Evolutionary conservation across 352 stramenopile genomes (phyloP), one percentile per base, ranked within the genome.

Genomic region (Phytophthora tentaculata): DNA sequence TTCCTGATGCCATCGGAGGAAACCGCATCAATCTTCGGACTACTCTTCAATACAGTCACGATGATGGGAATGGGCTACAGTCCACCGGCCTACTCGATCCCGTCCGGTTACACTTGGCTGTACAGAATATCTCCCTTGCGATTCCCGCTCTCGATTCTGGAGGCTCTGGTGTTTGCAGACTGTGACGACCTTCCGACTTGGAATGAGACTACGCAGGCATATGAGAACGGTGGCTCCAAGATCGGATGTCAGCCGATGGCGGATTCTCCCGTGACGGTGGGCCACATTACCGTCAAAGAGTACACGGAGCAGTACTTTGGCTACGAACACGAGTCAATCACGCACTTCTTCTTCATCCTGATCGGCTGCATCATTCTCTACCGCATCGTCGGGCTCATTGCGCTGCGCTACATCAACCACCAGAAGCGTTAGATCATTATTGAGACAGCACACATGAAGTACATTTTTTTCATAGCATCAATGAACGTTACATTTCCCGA

Each of bases 1-100:
- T 81, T 79, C 37, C 67, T 70, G 0, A 19, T 89, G 45, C 83
- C 84, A 1, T 74, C 45, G 6, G 61, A 84, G 20, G 70, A 86
- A 26, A 66, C 83, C 4, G 81, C 84, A 0, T 54, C 64, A 4
- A 73, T 86, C 24, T 70, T 77, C 12, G 77, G 74, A n/a, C 52
- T 80, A 44, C 57, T 88, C 7, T 32, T 89, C 17, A 80, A 86
- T 43, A 69, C 66, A 6, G 39, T 91, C 20, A 79, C 82, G 48
- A 66, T 88, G 20, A 45, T 89, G n/a, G 35, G 35, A 17, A 55
- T 56, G 50, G 79, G 63, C 26, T 66, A 65, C 28, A 61, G 20
- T 37, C 67, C 80, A 32, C 63, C 58, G 55, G 51, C 47, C 1
- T 62, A 52, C 45, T 53, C 52, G 8, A 71, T 61, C 17, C 47